Evolutionary conservation across 2,329 filamentous ascomycete genomes (phyloP).

Genomic region (Knufia fluminis): DNA sequence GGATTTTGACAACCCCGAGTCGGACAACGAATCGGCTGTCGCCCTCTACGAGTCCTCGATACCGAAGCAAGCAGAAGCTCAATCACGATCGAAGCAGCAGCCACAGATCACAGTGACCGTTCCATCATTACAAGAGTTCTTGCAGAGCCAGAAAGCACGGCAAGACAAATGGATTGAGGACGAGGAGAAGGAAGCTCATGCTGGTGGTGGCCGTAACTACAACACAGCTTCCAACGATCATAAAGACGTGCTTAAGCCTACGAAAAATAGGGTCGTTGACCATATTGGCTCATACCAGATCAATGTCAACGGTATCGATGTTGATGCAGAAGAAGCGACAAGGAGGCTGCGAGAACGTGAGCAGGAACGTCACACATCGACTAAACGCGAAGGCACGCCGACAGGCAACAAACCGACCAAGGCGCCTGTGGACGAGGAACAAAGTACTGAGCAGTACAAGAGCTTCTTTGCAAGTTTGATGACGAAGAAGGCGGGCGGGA

Average conservation of each 20-base stretch:
- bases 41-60: constrained; percentile 3
- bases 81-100: constrained; percentile 17
- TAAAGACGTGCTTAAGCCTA: constrained; percentile 3
- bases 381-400: constrained; percentile 6
- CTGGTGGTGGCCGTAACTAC: constrained; percentile 1
- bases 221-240: constrained; percentile 1
- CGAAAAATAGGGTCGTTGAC: constrained; percentile 46
- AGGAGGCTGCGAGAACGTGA: constrained; percentile 19
- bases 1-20: constrained; percentile 25
- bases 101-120: constrained; percentile 48
- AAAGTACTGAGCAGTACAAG: constrained; percentile 3
- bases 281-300: constrained; percentile 94
- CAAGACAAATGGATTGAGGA: constrained; percentile 57
- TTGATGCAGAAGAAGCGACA: constrained; percentile 71
- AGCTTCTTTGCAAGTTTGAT: constrained; percentile 8
- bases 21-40: constrained; percentile 17
- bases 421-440: neutral
- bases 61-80: constrained; percentile 22
- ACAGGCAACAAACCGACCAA: neutral
- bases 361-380: constrained; percentile 9
- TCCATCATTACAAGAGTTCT: constrained; percentile 63
- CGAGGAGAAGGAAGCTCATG: constrained; percentile 38
- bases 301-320: constrained; percentile 95
- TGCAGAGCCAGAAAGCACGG: constrained; percentile 63
- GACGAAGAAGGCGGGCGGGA: constrained; percentile 1